These are phyloP conservation scores for Megacollybia marginata DNA, from an alignment of 768 basidiomycete species.

Conservation along the genomic window DNA sequence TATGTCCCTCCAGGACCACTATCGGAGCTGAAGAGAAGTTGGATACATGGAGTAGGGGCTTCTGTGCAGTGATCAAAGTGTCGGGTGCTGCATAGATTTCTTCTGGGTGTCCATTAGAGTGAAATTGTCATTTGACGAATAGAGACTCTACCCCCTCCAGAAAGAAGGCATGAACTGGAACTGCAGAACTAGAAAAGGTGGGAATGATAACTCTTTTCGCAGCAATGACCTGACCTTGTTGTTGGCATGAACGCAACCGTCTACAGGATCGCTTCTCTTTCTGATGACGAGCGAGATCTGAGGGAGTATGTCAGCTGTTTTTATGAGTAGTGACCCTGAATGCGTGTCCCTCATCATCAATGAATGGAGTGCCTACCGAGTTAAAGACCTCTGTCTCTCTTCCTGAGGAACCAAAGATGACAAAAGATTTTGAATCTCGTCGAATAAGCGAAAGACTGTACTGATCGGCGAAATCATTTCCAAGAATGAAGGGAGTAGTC, in stretches of 20 bases:
- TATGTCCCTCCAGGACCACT: constrained; percentile 6
- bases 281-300: not conserved
- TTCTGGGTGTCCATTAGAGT: too few relatives aligned
- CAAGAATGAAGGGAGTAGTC: constrained; percentile 23
- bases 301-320: not conserved
- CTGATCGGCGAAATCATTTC: constrained; percentile 9
- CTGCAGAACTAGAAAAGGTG: constrained; percentile 4
- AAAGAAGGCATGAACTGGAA: constrained; percentile 4
- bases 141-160: not conserved
- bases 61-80: constrained; percentile 5
- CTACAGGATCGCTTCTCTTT: not conserved
- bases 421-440: constrained; percentile 2
- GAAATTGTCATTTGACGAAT: too few relatives aligned
- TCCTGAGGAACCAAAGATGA: constrained; percentile 11
- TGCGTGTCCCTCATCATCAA: constrained; percentile 2
- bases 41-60: not conserved
- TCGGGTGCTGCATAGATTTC: too few relatives aligned
- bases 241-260: not conserved
- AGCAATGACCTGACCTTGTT: constrained; percentile 6
- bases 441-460: constrained; percentile 21
- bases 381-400: not conserved
- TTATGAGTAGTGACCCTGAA: not conserved
- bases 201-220: constrained; percentile 3
- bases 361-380: too few relatives aligned
- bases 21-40: constrained; percentile 2